Evolutionary conservation across 108 stramenopile genomes (phyloP), one percentile per base, ranked within the genome.

Genomic region (Nitzschia sp.): DNA sequence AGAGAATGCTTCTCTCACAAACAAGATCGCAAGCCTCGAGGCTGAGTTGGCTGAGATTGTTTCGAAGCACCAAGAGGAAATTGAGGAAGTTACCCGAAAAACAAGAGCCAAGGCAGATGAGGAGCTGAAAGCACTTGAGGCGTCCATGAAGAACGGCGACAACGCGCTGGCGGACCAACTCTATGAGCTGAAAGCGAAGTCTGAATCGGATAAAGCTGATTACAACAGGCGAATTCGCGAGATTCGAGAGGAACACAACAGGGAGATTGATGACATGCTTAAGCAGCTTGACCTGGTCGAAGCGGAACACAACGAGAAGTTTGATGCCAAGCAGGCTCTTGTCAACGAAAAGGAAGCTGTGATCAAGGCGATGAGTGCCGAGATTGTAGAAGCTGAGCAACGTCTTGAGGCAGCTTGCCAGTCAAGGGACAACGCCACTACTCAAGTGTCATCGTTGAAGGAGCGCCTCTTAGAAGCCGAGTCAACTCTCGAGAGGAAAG

Each of bases 211-310:
- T n/a, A 59, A 57, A 43, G 53, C 41, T 2, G 65, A 69, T 14
- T 79, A 50, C 51, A 67, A 67, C 15, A 54, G 51, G 40, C 62
- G 53, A 11, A 25, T 86, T 29, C 21, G 64, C 17, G 61, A 71
- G 50, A 50, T 80, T 24, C 79, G 51, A 10, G 70, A 69, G 22
- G 71, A 71, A 24, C 80, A 86, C 59, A 65, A 39, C 20, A 77
- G 63, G 40, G 80, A 79, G 52, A 71, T 83, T 56, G 85, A 86
- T 29, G 81, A 82, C 24, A 21, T 86, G 55, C 61, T 83, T 6
- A 41, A 54, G 53, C 76, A 83, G 67, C 73, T 86, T 44, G 85
- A 86, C 44, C 57, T 79, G 25, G 73, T 86, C n/a, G 85, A 83
- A 54, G 80, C 76, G n/a, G 82, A 83, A 25, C 69, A 77, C 29